phyloP scores from a whole-genome alignment of 352 stramenopile genomes.

The Peronospora belbahrii region DNA sequence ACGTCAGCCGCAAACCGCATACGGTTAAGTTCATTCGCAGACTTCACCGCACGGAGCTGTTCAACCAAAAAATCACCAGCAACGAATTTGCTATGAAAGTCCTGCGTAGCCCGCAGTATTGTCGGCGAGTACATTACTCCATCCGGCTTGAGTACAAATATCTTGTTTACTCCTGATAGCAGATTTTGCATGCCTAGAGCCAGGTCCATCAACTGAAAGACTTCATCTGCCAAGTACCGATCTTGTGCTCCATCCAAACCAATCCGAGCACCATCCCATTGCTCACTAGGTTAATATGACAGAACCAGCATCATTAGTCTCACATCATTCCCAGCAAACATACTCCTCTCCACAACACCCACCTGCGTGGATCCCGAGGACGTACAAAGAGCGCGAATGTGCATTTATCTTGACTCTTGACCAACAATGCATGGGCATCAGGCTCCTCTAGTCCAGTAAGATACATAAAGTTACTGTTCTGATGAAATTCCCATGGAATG shows the following conservation, averaged over 20 bases:
- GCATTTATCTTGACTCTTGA: slow-evolving; percentile 54
- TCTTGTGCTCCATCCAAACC: slow-evolving; percentile 53
- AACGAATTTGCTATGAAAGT: slow-evolving; percentile 64
- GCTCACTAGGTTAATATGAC: slow-evolving; percentile 31
- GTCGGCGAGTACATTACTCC: slow-evolving; percentile 40
- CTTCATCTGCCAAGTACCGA: slow-evolving; percentile 57
- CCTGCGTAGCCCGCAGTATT: slow-evolving; percentile 54
- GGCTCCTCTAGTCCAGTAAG: slow-evolving; percentile 76
- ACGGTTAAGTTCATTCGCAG: slow-evolving; percentile 55
- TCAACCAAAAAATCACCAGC: slow-evolving; percentile 69
- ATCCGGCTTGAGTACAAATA: slow-evolving; percentile 64
- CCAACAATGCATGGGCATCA: slow-evolving; percentile 63
- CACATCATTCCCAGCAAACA: not conserved
- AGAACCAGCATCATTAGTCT: slow-evolving; percentile 1
- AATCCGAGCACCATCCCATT: slow-evolving; percentile 73
- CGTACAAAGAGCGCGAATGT: slow-evolving; percentile 72
- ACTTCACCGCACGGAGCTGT: slow-evolving; percentile 69
- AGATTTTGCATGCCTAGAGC: slow-evolving; percentile 41
- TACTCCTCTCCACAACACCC: not conserved
- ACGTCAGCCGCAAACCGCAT: slow-evolving; percentile 76
- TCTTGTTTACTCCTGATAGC: slow-evolving; percentile 45
- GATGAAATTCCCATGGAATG: slow-evolving; percentile 82
- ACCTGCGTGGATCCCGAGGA: slow-evolving; percentile 66
- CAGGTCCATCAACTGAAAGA: slow-evolving; percentile 59
- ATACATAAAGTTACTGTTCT: slow-evolving; percentile 84